These are phyloP conservation scores for Phytophthora multivora DNA, from an alignment of 352 stramenopile genomes.

Conservation along the genomic window DNA sequence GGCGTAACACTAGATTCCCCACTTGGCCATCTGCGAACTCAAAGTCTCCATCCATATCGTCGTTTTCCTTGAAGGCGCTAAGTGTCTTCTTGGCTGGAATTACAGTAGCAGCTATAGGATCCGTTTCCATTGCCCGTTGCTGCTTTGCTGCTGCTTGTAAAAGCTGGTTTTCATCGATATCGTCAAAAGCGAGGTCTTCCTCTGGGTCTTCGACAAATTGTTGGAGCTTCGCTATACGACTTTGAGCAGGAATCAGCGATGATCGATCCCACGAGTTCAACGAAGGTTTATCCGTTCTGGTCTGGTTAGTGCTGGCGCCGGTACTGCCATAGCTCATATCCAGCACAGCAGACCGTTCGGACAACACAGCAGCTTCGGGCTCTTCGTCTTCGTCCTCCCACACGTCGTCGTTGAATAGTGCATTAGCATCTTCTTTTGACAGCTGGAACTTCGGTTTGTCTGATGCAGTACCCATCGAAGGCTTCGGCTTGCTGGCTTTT, in stretches of 20 bases:
- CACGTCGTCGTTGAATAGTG: conserved; percentile 69
- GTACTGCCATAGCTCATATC: conserved; percentile 9
- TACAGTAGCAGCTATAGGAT: conserved; percentile 17
- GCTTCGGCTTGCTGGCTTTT: conserved; percentile 9
- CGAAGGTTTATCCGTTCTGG: conserved; percentile 6
- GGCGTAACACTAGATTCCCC: conserved; percentile 26
- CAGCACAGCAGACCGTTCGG: neutral
- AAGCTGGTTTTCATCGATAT: conserved; percentile 73
- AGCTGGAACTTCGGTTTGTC: conserved; percentile 62
- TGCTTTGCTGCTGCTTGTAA: conserved; percentile 51
- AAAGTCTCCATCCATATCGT: conserved; percentile 27
- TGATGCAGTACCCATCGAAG: conserved; percentile 4
- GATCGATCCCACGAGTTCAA: conserved; percentile 64
- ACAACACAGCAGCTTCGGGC: conserved; percentile 7
- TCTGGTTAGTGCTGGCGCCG: conserved; percentile 4
- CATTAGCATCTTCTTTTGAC: conserved; percentile 77
- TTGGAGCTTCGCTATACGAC: conserved; percentile 68
- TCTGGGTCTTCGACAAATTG: conserved; percentile 78
- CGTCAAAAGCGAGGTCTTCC: conserved; percentile 63
- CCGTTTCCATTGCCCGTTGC: conserved; percentile 22
- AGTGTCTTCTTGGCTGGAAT: conserved; percentile 19
- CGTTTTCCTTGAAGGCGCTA: conserved; percentile 35
- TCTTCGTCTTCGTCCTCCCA: conserved; percentile 70
- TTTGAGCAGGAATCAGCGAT: conserved; percentile 65
- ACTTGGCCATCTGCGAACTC: conserved; percentile 28